A percentile compares a stretch with the other conserved stretches of the same genome.
phyloP scores from a whole-genome alignment of 2,329 filamentous ascomycete species.

The Cladophialophora yegresii region DNA sequence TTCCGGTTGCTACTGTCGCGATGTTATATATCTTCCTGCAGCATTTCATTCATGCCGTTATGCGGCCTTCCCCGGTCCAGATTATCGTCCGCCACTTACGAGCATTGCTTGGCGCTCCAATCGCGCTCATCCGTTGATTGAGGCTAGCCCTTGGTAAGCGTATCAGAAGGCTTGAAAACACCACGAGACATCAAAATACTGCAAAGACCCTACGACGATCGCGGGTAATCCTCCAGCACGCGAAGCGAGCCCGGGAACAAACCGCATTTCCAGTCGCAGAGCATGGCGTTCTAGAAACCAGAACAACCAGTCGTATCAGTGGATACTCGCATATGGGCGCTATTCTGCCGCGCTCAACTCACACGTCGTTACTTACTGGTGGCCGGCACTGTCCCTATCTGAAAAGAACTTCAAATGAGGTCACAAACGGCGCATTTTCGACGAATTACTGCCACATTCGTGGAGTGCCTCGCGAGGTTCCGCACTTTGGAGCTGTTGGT shows the following conservation, averaged over 20 bases:
- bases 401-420: background rate
- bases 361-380: background rate
- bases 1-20: background rate
- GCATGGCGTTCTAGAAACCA: background rate
- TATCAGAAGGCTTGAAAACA: background rate
- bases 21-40: background rate
- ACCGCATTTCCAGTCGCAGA: background rate
- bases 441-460: background rate
- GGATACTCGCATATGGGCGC: background rate
- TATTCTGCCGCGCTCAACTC: background rate
- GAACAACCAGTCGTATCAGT: background rate
- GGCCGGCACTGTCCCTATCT: background rate
- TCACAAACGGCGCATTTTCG: background rate
- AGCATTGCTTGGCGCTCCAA: background rate
- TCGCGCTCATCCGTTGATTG: background rate
- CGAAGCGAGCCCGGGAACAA: no score
- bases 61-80: background rate
- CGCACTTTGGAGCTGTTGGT: background rate
- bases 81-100: background rate
- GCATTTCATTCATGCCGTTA: background rate
- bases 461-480: background rate
- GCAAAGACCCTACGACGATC: background rate
- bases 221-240: background rate
- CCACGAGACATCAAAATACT: conserved; percentile 1
- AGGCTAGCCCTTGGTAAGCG: background rate